Evolutionary conservation across 1,139 yeast species (phyloP).

Genomic region (Yamadazyma taylorii): DNA sequence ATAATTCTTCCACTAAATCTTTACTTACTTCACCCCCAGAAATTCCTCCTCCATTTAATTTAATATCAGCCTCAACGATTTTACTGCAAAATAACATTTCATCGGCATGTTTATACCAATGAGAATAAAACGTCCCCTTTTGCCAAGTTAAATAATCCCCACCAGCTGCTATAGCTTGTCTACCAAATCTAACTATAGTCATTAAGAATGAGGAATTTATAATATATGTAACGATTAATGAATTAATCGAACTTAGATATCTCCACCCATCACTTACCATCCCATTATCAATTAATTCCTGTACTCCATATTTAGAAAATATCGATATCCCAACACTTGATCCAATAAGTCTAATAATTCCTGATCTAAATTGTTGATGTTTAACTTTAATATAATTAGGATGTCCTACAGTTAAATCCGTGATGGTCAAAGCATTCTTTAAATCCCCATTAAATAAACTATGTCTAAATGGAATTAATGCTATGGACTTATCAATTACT

Average conservation of each 20-base stretch:
- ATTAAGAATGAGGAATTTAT: conserved; percentile 62
- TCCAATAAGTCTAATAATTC: conserved; percentile 29
- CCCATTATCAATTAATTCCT: conserved; percentile 35
- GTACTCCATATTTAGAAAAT: conserved; percentile 41
- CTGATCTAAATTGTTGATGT: conserved; percentile 28
- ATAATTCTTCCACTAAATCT: conserved; percentile 40
- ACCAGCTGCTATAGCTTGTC: conserved; percentile 45
- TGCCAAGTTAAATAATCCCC: conserved; percentile 64
- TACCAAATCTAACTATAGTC: conserved; percentile 57
- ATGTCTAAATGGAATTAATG: conserved; percentile 62
- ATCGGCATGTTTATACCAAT: conserved; percentile 67
- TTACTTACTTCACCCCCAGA: conserved; percentile 36
- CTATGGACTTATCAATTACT: conserved; percentile 36
- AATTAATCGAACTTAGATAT: conserved; percentile 52
- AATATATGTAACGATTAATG: conserved; percentile 64
- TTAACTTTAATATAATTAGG: conserved; percentile 43
- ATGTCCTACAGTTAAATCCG: conserved; percentile 65
- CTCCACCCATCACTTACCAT: conserved; percentile 37
- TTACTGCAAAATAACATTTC: conserved; percentile 67
- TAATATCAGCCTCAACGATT: conserved; percentile 64
- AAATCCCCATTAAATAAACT: conserved; percentile 62
- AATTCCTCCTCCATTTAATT: conserved; percentile 45
- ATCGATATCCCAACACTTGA: conserved; percentile 37
- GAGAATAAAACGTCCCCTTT: conserved; percentile 62
- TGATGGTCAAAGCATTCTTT: conserved; percentile 52